A percentile compares a stretch with the other conserved stretches of the same genome.
Evolutionary conservation across 2,329 filamentous ascomycete species (phyloP).

Genomic region (Diaporthe vexans): DNA sequence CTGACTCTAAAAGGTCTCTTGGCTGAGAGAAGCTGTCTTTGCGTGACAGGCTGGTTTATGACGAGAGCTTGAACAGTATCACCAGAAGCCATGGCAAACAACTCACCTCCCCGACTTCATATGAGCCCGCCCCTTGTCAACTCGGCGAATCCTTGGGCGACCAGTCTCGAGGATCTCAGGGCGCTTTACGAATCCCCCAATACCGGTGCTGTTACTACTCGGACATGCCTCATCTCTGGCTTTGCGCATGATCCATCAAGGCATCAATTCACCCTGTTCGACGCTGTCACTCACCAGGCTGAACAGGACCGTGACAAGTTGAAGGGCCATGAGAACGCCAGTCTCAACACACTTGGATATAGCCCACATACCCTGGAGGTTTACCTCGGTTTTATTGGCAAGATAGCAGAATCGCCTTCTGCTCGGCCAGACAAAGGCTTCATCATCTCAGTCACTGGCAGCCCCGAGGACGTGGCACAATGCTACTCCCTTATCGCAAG

Average conservation of each 20-base stretch:
- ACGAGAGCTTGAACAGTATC: background rate
- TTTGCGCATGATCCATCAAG: conserved; percentile 72
- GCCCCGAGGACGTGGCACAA: conserved; percentile 66
- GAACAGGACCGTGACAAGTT: conserved; percentile 36
- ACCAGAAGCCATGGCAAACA: conserved; percentile 20
- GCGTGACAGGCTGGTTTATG: background rate
- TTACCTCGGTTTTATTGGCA: conserved; percentile 71
- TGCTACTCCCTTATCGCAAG: conserved; percentile 67
- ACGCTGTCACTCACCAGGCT: conserved; percentile 50
- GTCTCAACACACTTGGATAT: conserved; percentile 82
- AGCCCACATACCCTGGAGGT: conserved; percentile 71
- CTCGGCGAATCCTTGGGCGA: conserved; percentile 83
- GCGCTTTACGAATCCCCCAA: conserved; percentile 71
- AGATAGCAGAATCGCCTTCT: conserved; percentile 54
- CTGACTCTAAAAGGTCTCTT: background rate
- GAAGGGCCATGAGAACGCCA: conserved; percentile 53
- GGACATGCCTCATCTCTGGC: conserved; percentile 75
- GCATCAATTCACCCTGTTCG: conserved; percentile 78
- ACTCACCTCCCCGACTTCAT: conserved; percentile 59
- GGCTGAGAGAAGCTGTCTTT: background rate
- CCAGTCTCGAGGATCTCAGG: conserved; percentile 71
- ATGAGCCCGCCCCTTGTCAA: conserved; percentile 79
- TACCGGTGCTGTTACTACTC: conserved; percentile 81
- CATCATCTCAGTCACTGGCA: conserved; percentile 80
- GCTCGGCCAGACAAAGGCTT: conserved; percentile 65